Conservation (phyloP, 805 yeast genomes). For the Zygoascus ofunaensis region DNA sequence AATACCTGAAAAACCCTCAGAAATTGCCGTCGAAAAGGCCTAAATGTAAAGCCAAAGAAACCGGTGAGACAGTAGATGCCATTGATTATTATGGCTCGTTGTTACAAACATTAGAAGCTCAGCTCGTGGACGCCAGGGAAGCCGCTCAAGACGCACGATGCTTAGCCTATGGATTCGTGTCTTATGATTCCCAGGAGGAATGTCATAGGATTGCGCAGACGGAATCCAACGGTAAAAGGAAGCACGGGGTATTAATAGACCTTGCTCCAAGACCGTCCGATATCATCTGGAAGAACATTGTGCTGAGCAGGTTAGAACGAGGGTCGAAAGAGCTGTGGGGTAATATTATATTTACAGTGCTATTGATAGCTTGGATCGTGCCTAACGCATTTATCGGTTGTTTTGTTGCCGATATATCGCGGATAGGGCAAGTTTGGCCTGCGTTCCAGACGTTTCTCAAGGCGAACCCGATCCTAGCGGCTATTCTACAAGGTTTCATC, state of each 20-base stretch:
- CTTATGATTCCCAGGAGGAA: slow-evolving; percentile 19
- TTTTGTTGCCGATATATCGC: slow-evolving; percentile 29
- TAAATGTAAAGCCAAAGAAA: slow-evolving; percentile 11
- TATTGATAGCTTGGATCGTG: slow-evolving; percentile 30
- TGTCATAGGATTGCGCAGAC: slow-evolving; percentile 22
- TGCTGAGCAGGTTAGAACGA: slow-evolving; percentile 22
- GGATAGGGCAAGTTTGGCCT: slow-evolving; percentile 32
- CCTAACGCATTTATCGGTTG: slow-evolving; percentile 35
- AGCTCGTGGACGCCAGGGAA: slow-evolving; percentile 20
- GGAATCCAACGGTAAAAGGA: background rate
- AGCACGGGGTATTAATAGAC: slow-evolving; percentile 14
- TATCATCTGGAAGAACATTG: slow-evolving; percentile 30
- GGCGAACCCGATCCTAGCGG: slow-evolving; percentile 20
- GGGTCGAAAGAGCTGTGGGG: slow-evolving; percentile 27
- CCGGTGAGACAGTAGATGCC: slow-evolving; percentile 18
- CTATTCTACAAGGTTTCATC: slow-evolving; percentile 32
- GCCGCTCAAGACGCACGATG: slow-evolving; percentile 11
- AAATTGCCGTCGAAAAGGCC: slow-evolving; percentile 21
- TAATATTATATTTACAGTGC: slow-evolving; percentile 22
- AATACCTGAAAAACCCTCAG: slow-evolving; percentile 21
- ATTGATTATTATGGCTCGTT: slow-evolving; percentile 20
- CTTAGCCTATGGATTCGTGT: slow-evolving; percentile 28
- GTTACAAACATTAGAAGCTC: slow-evolving; percentile 13
- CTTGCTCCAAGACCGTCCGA: slow-evolving; percentile 31
- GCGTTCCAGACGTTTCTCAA: slow-evolving; percentile 24